Percentiles rank a stretch among this genome's conserved stretches.
Evolutionary conservation across 1,284 basidiomycete genomes (phyloP).

Genomic region (Earliella scabrosa): DNA sequence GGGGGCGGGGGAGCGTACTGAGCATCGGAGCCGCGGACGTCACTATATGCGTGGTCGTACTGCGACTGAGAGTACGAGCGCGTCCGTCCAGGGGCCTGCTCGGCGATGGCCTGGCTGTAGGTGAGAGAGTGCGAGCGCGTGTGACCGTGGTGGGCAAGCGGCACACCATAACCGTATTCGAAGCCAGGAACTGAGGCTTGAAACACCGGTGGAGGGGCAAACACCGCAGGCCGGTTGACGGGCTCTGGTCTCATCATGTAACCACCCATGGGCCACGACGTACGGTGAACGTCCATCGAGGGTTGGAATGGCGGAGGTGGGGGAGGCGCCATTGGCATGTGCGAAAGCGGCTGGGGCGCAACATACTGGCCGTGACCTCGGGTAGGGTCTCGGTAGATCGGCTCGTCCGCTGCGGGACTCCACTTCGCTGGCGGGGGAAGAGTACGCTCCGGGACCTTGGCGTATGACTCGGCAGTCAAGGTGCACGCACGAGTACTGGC

Average conservation of each 20-base stretch:
- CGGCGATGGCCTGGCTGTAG: constrained; percentile 53
- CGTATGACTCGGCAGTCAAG: constrained; percentile 23
- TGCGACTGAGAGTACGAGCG: constrained; percentile 65
- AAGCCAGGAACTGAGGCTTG: constrained; percentile 43
- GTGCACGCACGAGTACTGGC: constrained; percentile 40
- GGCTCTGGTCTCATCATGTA: constrained; percentile 27
- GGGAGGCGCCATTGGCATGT: constrained; percentile 24
- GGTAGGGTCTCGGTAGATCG: constrained; percentile 58
- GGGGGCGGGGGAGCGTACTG: constrained; percentile 38
- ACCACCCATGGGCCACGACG: constrained; percentile 29
- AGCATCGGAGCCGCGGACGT: constrained; percentile 48
- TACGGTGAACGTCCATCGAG: constrained; percentile 26
- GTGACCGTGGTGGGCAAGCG: constrained; percentile 42
- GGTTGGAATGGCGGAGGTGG: constrained; percentile 32
- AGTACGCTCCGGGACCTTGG: constrained; percentile 33
- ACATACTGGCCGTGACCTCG: constrained; percentile 60
- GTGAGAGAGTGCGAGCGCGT: constrained; percentile 61
- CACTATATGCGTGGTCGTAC: constrained; percentile 54
- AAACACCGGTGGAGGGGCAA: constrained; percentile 32
- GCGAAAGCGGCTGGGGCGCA: constrained; percentile 59
- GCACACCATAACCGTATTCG: constrained; percentile 36
- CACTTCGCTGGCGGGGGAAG: constrained; percentile 79
- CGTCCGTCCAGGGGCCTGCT: constrained; percentile 48
- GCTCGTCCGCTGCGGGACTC: constrained; percentile 79
- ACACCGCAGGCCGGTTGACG: constrained; percentile 19